These are phyloP conservation scores for Selenicereus undatus DNA, from an alignment of 148 eudicot species.

Conservation along the genomic window DNA sequence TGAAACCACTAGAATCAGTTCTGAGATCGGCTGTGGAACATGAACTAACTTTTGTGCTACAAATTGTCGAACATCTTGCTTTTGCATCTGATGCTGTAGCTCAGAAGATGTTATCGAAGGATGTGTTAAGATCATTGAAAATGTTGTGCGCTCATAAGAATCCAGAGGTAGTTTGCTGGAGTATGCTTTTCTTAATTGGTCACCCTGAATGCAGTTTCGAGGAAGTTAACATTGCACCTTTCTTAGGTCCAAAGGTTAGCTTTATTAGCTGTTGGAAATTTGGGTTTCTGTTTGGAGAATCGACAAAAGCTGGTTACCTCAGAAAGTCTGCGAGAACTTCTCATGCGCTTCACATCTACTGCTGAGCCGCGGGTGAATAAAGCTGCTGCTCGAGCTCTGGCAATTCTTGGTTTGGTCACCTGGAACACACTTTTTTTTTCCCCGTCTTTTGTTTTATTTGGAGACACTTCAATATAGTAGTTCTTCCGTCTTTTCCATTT, in stretches of 20 bases:
- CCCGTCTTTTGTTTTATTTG: not conserved
- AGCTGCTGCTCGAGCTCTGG: constrained; percentile 97
- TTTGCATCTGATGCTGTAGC: constrained; percentile 85
- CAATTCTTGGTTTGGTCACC: constrained; percentile 82
- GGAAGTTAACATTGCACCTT: constrained; percentile 14
- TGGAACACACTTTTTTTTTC: not conserved
- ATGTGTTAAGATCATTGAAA: constrained; percentile 78
- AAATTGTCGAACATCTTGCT: constrained; percentile 82
- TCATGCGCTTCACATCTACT: constrained; percentile 72
- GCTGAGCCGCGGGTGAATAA: constrained; percentile 78
- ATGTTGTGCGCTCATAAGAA: constrained; percentile 74
- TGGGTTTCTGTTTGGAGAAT: constrained; percentile 88
- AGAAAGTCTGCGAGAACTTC: constrained; percentile 92
- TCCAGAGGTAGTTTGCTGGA: constrained; percentile 60
- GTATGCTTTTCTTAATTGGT: not conserved
- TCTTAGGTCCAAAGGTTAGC: constrained; percentile 88
- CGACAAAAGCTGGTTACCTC: constrained; percentile 83
- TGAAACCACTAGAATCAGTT: constrained; percentile 86
- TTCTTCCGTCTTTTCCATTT: constrained; percentile 13
- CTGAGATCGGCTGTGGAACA: constrained; percentile 62
- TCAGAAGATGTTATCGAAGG: constrained; percentile 86
- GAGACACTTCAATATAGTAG: constrained; percentile 8
- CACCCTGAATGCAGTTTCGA: constrained; percentile 7
- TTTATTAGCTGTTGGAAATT: constrained; percentile 79
- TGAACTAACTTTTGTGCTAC: constrained; percentile 78